Conservation (phyloP, 352 stramenopile species). For the Phytopythium cucurbitacearum region DNA sequence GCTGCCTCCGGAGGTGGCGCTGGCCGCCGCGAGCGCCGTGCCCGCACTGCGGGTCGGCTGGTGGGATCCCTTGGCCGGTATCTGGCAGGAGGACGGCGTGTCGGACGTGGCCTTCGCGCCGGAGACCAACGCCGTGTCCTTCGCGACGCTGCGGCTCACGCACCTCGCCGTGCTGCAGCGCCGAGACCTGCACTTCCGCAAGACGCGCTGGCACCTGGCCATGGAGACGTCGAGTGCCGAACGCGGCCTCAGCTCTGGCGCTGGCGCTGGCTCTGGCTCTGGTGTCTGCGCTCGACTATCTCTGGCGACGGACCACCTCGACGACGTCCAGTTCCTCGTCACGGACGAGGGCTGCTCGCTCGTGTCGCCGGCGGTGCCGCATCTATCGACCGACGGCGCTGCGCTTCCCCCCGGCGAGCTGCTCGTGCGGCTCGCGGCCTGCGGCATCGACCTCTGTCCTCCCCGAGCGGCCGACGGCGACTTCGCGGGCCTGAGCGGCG, state of each 20-base stretch:
- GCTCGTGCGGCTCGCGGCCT: slow-evolving; percentile 42
- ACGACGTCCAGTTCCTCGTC: slow-evolving; percentile 63
- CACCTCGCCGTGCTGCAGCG: slow-evolving; percentile 66
- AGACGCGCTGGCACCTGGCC: slow-evolving; percentile 52
- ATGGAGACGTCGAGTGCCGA: slow-evolving; percentile 39
- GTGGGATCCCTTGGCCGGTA: slow-evolving; percentile 48
- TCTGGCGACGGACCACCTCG: slow-evolving; percentile 52
- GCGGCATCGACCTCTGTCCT: slow-evolving; percentile 63
- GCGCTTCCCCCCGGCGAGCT: slow-evolving; percentile 52
- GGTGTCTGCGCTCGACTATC: slow-evolving; percentile 35
- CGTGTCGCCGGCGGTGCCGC: slow-evolving; percentile 36
- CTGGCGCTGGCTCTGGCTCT: slow-evolving; percentile 4
- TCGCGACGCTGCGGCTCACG: slow-evolving; percentile 74
- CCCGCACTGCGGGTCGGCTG: slow-evolving; percentile 49
- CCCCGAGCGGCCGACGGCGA: slow-evolving; percentile 12
- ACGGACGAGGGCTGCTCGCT: slow-evolving; percentile 54
- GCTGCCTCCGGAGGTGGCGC: slow-evolving; percentile 51
- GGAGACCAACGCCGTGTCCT: slow-evolving; percentile 57
- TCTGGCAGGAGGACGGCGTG: slow-evolving; percentile 77
- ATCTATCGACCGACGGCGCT: slow-evolving; percentile 18
- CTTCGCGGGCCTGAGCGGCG: slow-evolving; percentile 13
- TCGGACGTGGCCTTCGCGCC: slow-evolving; percentile 50
- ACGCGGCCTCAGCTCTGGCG: background rate
- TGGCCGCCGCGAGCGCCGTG: slow-evolving; percentile 7
- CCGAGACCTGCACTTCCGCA: slow-evolving; percentile 66